Evolutionary conservation across 2,329 filamentous ascomycete species (phyloP), one percentile per base, ranked within the genome.

Genomic region (Aspergillus pseudotamarii): DNA sequence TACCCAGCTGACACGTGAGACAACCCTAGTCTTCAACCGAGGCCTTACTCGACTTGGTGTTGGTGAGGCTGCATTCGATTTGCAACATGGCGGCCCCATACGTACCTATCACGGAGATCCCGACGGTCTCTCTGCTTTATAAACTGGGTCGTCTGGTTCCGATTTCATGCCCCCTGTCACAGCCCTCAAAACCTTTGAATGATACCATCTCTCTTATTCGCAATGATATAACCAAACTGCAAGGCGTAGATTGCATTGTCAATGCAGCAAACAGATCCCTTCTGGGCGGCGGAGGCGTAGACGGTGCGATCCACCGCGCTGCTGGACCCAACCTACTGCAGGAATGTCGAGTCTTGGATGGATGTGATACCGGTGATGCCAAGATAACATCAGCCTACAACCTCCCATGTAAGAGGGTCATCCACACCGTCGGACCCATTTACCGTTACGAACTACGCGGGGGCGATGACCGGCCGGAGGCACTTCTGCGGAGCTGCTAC

Each of bases 401-500:
- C 0, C 82, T 98, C 28, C 93, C 93, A 0, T 90, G 89, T 71
- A 84, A 86, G 62, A 89, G 91, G 67, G 86, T 98, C 69, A 96
- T 98, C 60, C 95, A 98, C 77, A 88, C 95, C 21, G 94, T 97
- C 4, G 95, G 95, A 0, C 95, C 95, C 0, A 79, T 96, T 34
- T 97, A 94, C 77, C 69, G 80, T 58, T 69, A 70, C 0, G 71
- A 76, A 4, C 74, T 82, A 21, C 73, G 55, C 4, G 61, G 74
- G 14, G 69, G 81, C 23, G 76, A 76, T 28, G 61, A 73, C 23
- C 64, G 76, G 12, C 74, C 72, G 21, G 78, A 80, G 59, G 55
- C 57, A n/a, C 71, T 87, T 43, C 74, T 90, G 75, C 84, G 80
- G 63, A 78, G 73, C 68, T 90, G 93, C 80, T 99, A 99, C 75